Percentiles rank a stretch among this genome's conserved stretches.
Conservation (phyloP, 129 eudicot genomes). For the Arctium minus region DNA sequence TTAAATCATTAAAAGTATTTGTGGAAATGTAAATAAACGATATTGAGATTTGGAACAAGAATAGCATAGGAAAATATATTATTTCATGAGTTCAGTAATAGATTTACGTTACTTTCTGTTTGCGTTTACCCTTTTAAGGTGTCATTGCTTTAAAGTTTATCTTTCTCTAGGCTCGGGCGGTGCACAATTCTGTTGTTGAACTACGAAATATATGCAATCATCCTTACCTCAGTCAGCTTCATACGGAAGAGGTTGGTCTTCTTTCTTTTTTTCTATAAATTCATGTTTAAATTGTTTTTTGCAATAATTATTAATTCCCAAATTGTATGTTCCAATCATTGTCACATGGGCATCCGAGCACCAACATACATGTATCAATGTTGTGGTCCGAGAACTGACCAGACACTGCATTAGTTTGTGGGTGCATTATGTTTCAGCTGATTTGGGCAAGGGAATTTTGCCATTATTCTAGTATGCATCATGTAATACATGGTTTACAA, state of each 20-base stretch:
- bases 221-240: constrained; percentile 98
- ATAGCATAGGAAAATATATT: background rate
- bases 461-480: background rate
- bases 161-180: constrained; percentile 63
- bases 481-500: background rate
- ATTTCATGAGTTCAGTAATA: constrained; percentile 8
- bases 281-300: background rate
- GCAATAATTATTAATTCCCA: background rate
- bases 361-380: too few species aligned
- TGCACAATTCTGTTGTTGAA: constrained; percentile 96
- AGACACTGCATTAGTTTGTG: too few species aligned
- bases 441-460: background rate
- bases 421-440: too few species aligned
- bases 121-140: background rate
- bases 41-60: background rate
- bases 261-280: background rate
- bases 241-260: constrained; percentile 76
- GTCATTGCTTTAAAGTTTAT: background rate
- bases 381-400: too few species aligned
- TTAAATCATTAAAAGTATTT: background rate
- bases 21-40: background rate
- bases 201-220: constrained; percentile 97
- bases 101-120: constrained; percentile 4
- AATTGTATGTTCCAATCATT: too few species aligned
- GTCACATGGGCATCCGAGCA: too few species aligned